phyloP scores from a whole-genome alignment of 75 land plant species.

The Larix kaempferi region DNA sequence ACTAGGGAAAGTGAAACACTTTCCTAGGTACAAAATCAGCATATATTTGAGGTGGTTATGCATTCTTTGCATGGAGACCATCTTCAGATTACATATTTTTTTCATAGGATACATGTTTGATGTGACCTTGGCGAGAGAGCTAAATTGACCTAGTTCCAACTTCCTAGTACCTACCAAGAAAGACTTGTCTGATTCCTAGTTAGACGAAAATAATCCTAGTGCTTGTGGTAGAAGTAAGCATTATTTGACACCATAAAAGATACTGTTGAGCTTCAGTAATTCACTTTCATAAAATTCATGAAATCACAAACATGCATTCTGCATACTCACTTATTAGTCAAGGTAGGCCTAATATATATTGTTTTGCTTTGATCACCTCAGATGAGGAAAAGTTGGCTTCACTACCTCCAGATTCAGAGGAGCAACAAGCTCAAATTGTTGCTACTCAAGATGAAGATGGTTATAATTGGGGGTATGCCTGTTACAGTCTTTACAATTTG shows the following conservation, averaged over 20 bases:
- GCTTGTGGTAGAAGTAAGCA: background rate
- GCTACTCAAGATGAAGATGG: slow-evolving; percentile 81
- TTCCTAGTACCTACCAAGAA: background rate
- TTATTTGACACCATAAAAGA: background rate
- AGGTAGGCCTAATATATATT: background rate
- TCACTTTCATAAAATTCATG: background rate
- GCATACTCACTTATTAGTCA: background rate
- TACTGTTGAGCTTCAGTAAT: background rate
- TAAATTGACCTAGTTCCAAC: slow-evolving; percentile 2
- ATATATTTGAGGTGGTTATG: background rate
- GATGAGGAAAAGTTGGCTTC: slow-evolving; percentile 52
- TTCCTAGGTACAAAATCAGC: no score
- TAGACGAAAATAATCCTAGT: no score
- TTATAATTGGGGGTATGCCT: slow-evolving; percentile 89
- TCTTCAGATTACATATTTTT: no score
- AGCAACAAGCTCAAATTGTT: slow-evolving; percentile 78
- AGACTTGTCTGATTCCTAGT: background rate
- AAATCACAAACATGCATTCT: background rate
- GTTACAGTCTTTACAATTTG: background rate
- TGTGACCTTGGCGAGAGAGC: background rate
- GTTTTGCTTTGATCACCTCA: slow-evolving; percentile 2
- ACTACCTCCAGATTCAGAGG: slow-evolving; percentile 72
- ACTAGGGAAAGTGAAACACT: no score
- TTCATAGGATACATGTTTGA: background rate
- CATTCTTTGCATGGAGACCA: background rate